Percentiles rank a stretch among this genome's conserved stretches.
phyloP scores from a whole-genome alignment of 257 asterid genomes.

The Solanum ossicruentum region DNA sequence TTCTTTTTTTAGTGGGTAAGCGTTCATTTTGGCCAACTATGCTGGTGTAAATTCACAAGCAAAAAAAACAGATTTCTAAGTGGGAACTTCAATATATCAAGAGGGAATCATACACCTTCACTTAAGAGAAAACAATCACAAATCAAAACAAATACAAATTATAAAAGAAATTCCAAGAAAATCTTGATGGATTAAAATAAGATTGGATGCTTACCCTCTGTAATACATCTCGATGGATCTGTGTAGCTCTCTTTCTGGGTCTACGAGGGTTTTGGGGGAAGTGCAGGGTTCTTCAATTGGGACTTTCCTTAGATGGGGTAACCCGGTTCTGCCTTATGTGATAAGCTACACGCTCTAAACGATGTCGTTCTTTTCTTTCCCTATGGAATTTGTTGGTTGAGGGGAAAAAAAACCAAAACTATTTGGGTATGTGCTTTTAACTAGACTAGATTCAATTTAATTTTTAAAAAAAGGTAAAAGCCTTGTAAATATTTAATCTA shows the following conservation, averaged over 20 bases:
- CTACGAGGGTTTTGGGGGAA: neutral
- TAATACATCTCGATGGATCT: conserved; percentile 7
- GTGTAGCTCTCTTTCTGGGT: neutral
- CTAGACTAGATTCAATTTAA: too few species aligned
- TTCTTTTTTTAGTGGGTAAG: neutral
- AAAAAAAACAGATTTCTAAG: neutral
- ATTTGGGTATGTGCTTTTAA: too few species aligned
- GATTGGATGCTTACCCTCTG: conserved; percentile 14
- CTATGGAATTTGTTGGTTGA: too few species aligned
- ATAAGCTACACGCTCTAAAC: neutral
- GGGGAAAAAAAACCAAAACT: too few species aligned
- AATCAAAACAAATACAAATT: neutral
- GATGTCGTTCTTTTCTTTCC: neutral
- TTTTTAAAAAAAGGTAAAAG: too few species aligned
- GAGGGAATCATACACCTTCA: neutral
- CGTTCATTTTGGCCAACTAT: neutral
- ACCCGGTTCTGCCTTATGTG: neutral
- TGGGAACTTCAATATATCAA: neutral
- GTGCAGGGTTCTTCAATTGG: neutral
- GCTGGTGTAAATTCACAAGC: neutral
- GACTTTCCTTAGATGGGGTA: neutral
- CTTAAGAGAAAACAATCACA: neutral
- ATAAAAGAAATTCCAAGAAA: neutral
- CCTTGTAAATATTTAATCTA: too few species aligned
- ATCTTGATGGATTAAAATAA: neutral